Evolutionary conservation across 495 filamentous ascomycete genomes (phyloP), one percentile per base, ranked within the genome.

Genomic region (Podospora bellae-mahoneyi): DNA sequence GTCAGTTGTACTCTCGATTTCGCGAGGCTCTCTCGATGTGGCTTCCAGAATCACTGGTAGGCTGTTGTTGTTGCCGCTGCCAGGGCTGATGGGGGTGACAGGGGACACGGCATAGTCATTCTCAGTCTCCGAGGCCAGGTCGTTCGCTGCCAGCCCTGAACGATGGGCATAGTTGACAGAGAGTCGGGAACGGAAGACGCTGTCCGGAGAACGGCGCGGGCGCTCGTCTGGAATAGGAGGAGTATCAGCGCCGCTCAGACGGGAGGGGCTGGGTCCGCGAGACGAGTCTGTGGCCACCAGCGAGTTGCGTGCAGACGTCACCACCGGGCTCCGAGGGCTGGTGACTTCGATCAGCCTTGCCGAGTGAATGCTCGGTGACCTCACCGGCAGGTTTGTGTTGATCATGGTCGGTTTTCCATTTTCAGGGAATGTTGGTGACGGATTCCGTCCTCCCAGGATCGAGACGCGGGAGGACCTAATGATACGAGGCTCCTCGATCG

Each of bases 401-500:
- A 83, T 76, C 44, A 78, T 69, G 20, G 75, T 54, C 3, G 78
- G 81, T 57, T 65, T 80, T 7, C 77, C 78, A 58, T 73, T 72
- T 6, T 82, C 80, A 2, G 82, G 81, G 1, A 71, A 72, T 7
- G 81, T 65, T 13, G 81, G 78, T 6, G 82, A 82, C 9, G 75
- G 72, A 68, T 75, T 76, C 2, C 78, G 75, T 55, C 82, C 61
- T 63, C 61, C 83, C 62, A 81, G 78, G 48, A 87, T 82, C 2
- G 85, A 87, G n/a, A 86, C 75, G 39, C 85, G 76, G 27, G 84
- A 84, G 0, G 84, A 85, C 4, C 82, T 85, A 67, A 86, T 73
- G 65, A 87, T 85, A 67, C 84, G 77, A 18, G 84, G 80, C 69
- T 85, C 84, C 69, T 85, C 83, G n/a, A 76, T 74, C 26, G 81